phyloP scores from a whole-genome alignment of 441 rosid genomes.

The Metrosideros polymorpha region DNA sequence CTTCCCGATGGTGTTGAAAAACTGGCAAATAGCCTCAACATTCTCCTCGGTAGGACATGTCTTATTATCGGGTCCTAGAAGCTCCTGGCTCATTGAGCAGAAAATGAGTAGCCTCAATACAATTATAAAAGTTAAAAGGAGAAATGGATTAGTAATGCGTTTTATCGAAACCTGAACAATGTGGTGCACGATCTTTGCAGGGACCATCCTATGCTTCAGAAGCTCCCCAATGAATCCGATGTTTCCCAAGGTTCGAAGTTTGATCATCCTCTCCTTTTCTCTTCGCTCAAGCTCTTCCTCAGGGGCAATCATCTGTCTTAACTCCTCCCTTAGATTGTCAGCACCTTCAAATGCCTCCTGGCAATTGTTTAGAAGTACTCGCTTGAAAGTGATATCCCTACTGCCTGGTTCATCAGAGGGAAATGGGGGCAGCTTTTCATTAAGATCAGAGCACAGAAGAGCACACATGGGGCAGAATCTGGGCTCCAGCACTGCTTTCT shows the following conservation, averaged over 20 bases:
- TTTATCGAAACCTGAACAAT: slow-evolving; percentile 2
- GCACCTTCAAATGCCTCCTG: slow-evolving; percentile 13
- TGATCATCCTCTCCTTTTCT: slow-evolving; percentile 2
- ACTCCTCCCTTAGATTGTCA: slow-evolving; percentile 1
- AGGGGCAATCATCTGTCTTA: slow-evolving; percentile 1
- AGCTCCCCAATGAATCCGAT: slow-evolving; percentile 8
- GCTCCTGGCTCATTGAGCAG: slow-evolving; percentile 13
- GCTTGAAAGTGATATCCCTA: slow-evolving; percentile 3
- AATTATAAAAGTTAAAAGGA: neutral
- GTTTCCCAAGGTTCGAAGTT: neutral
- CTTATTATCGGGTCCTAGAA: slow-evolving; percentile 19
- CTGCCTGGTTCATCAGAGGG: slow-evolving; percentile 1
- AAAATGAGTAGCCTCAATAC: neutral
- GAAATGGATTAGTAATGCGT: neutral
- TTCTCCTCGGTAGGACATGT: slow-evolving; percentile 27
- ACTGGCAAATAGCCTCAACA: slow-evolving; percentile 24
- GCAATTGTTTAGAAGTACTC: slow-evolving; percentile 1
- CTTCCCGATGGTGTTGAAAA: slow-evolving; percentile 20
- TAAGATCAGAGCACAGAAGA: neutral
- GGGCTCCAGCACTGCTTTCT: slow-evolving; percentile 10
- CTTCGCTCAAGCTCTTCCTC: neutral
- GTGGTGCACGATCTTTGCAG: neutral
- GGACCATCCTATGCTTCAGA: neutral
- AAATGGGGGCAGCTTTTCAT: neutral
- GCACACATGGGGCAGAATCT: slow-evolving; percentile 12